phyloP scores from a whole-genome alignment of 495 filamentous ascomycete genomes.

The Beverwykella pulmonaria region DNA sequence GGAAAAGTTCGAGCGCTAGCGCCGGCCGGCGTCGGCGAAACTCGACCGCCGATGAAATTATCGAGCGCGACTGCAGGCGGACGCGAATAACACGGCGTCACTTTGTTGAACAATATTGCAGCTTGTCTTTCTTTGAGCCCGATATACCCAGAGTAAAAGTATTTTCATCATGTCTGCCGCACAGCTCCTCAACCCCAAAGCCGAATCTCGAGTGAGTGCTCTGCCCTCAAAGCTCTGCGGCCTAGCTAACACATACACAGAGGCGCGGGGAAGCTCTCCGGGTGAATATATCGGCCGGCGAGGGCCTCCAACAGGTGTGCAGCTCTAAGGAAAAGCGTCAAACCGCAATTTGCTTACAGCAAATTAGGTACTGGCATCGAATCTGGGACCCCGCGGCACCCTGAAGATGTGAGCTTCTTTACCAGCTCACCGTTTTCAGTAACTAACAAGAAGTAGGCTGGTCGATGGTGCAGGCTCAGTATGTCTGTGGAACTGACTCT shows the following conservation, averaged over 20 bases:
- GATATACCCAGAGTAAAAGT: not conserved
- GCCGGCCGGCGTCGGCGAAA: not conserved
- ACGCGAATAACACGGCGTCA: not conserved
- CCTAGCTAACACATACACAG: conserved; percentile 58
- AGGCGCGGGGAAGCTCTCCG: conserved; percentile 91
- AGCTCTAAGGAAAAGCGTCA: not conserved
- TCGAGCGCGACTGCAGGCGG: not conserved
- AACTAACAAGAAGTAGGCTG: conserved; percentile 59
- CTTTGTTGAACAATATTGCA: conserved; percentile 1
- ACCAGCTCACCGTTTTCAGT: not conserved
- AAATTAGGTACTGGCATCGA: conserved; percentile 89
- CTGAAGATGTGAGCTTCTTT: conserved; percentile 76
- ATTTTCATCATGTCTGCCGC: conserved; percentile 73
- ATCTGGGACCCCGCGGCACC: conserved; percentile 89
- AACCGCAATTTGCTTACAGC: conserved; percentile 1
- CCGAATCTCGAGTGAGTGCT: conserved; percentile 82
- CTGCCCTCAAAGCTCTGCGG: conserved; percentile 30
- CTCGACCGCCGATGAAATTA: not conserved
- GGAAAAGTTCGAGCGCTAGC: conserved; percentile 14
- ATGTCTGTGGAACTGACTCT: conserved; percentile 47
- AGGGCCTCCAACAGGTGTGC: conserved; percentile 56
- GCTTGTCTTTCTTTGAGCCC: conserved; percentile 7
- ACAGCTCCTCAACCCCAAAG: conserved; percentile 96
- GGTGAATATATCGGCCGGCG: conserved; percentile 95
- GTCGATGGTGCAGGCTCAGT: conserved; percentile 93